Percentiles rank a stretch among this genome's conserved stretches.
phyloP scores from a whole-genome alignment of 768 basidiomycete species.

The Russula earlei region DNA sequence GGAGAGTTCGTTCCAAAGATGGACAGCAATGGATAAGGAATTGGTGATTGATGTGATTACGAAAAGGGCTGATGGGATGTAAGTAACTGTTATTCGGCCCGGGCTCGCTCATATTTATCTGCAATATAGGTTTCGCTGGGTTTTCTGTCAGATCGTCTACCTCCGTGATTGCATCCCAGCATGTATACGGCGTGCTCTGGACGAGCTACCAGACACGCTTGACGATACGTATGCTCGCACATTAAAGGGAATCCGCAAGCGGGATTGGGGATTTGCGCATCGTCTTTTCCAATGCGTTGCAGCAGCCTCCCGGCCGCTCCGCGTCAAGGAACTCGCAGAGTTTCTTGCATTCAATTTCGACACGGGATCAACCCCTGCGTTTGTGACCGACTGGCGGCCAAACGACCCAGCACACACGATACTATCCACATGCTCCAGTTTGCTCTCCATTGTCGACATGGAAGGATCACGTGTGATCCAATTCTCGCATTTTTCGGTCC shows the following conservation, averaged over 20 bases:
- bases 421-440: not conserved
- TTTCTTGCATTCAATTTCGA: not conserved
- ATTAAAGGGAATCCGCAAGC: not conserved
- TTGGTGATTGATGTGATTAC: not conserved
- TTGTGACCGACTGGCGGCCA: not conserved
- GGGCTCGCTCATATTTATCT: not conserved
- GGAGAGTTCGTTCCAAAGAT: not conserved
- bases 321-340: not conserved
- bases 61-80: not conserved
- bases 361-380: not conserved
- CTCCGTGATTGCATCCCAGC: not conserved
- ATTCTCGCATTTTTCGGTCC: not conserved
- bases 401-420: not conserved
- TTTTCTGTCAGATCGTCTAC: not conserved
- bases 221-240: not conserved
- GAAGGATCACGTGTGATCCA: not conserved
- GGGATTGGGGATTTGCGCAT: not conserved
- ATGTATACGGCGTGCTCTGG: not conserved
- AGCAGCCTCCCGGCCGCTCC: not conserved
- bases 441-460: too few relatives aligned
- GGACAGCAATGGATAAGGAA: not conserved
- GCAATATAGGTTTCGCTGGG: not conserved
- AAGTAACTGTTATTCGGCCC: too few relatives aligned
- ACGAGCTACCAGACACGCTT: not conserved
- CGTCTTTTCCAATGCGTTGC: not conserved